phyloP scores from a whole-genome alignment of 176 grass and related monocot genomes.

The Musa acuminata region DNA sequence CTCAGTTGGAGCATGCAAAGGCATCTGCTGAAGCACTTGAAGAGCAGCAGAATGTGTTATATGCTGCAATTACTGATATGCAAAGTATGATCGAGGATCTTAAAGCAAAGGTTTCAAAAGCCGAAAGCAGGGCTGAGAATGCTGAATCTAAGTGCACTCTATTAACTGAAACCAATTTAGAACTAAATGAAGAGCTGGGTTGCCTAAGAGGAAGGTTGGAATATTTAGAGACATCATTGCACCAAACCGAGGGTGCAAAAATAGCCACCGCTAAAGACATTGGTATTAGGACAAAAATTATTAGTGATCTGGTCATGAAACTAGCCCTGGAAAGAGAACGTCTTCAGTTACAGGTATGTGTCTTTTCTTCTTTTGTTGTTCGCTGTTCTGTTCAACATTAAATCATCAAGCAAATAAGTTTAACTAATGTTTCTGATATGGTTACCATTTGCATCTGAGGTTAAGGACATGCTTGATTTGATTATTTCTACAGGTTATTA shows the following conservation, averaged over 20 bases:
- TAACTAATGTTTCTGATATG: background rate
- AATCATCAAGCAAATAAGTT: background rate
- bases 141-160: conserved; percentile 68
- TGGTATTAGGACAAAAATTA: conserved; percentile 57
- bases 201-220: conserved; percentile 54
- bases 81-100: conserved; percentile 73
- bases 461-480: no score
- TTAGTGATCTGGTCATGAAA: conserved; percentile 64
- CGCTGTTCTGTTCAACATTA: background rate
- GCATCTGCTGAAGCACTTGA: conserved; percentile 59
- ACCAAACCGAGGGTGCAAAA: conserved; percentile 58
- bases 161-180: conserved; percentile 65
- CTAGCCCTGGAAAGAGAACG: conserved; percentile 72
- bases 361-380: background rate
- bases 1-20: conserved; percentile 69
- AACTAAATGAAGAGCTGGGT: conserved; percentile 69
- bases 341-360: conserved; percentile 63
- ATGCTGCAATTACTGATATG: conserved; percentile 65
- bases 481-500: no score
- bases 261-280: conserved; percentile 53
- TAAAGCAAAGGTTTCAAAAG: conserved; percentile 60
- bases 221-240: conserved; percentile 50
- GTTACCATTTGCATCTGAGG: no score
- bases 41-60: conserved; percentile 66
- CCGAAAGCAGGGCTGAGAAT: conserved; percentile 57